phyloP scores from a whole-genome alignment of 1,284 basidiomycete species.

The Takashimella tepidaria region DNA sequence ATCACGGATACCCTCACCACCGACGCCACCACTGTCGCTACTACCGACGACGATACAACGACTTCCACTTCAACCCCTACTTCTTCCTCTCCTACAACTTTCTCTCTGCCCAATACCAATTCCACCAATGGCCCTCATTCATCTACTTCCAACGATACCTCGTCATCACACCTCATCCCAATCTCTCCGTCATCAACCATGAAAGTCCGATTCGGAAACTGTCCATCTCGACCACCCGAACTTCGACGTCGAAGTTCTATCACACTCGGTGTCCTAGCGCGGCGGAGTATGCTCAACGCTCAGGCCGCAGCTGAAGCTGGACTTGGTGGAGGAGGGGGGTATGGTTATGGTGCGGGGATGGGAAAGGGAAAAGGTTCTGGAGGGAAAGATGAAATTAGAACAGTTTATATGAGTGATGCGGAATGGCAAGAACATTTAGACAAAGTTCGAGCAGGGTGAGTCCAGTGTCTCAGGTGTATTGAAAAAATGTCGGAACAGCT shows the following conservation, averaged over 20 bases:
- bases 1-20: too few species aligned
- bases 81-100: too few species aligned
- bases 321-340: not conserved
- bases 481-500: too few species aligned
- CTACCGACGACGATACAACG: too few species aligned
- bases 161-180: too few species aligned
- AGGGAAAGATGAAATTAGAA: slow-evolving; percentile 10
- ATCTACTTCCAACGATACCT: too few species aligned
- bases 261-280: slow-evolving; percentile 40
- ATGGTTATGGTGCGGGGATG: not conserved
- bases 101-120: too few species aligned
- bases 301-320: slow-evolving; percentile 19
- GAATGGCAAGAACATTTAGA: slow-evolving; percentile 44
- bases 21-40: too few species aligned
- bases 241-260: slow-evolving; percentile 42
- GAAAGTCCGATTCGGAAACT: slow-evolving; percentile 12
- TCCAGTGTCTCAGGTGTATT: too few species aligned
- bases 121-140: too few species aligned
- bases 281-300: slow-evolving; percentile 36
- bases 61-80: too few species aligned
- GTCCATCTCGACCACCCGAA: slow-evolving; percentile 30
- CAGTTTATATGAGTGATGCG: slow-evolving; percentile 40
- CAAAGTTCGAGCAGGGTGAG: slow-evolving; percentile 12
- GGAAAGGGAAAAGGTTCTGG: not conserved
- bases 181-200: not conserved